Base-by-base conservation (phyloP, 352 stramenopile genomes). In the Phytophthora pini region DNA sequence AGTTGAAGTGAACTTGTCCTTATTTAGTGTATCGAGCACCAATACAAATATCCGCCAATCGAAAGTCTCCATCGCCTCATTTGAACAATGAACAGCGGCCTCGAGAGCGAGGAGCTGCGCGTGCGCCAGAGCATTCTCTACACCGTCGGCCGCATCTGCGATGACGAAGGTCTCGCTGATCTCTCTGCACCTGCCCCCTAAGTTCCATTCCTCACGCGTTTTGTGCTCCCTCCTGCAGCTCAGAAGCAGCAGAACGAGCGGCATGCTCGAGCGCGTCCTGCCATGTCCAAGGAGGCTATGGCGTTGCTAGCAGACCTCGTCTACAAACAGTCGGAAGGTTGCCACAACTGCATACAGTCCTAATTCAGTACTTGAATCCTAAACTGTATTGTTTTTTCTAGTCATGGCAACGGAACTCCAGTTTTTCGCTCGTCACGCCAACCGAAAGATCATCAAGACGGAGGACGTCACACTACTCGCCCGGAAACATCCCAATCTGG, bases 121-220 rank as follows among this genome's bases (percentile, higher is more conserved):
- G 92, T 98, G 56, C 84, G 84, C 44, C 80, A 89, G 55, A 87
- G 76, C 58, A 43, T 89, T 20, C 68, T 93, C 31, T 90, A 89
- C 70, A 78, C 80, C 4, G 84, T 90, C 24, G 84, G 84, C 61
- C 77, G 68, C 44, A 87, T 92, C 57, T 90, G 82, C 68, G 82
- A 92, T 41, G 71, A 79, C 13, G 70, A 88, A 74, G 80, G 84
- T 89, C 29, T 22, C 13, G 44, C 39, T 4, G 1, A 32, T 2
- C 24, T 13, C 9, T 24, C n/a, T 50, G n/a, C 8, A 39, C 0
- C 2, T 34, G 5, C 5, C 50, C 11, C 15, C 39, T 5, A 9
- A 31, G 8, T 38, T 17, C n/a, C 7, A 15, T 36, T n/a, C 3
- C 32, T 12, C 34, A 29, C 15, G 22, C 34, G n/a, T 12, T 24